phyloP scores from a whole-genome alignment of 2,329 filamentous ascomycete species.

The Graphilbum fragrans region DNA sequence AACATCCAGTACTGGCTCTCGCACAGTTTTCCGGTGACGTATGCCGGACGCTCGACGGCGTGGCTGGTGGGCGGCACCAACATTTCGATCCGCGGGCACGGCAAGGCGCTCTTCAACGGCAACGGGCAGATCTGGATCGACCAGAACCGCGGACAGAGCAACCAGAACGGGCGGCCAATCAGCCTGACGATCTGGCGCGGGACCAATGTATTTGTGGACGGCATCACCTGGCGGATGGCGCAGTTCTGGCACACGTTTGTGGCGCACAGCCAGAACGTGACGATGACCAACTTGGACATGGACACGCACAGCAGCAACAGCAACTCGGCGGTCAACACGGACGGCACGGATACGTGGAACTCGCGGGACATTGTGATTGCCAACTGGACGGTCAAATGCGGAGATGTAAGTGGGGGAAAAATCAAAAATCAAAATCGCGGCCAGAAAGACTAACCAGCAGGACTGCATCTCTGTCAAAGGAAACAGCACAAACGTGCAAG shows the following conservation, averaged over 20 bases:
- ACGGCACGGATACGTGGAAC: slow-evolving; percentile 38
- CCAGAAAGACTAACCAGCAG: no score
- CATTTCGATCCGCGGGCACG: slow-evolving; percentile 33
- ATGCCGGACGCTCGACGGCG: slow-evolving; percentile 35
- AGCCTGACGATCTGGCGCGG: slow-evolving; percentile 30
- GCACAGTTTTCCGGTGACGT: slow-evolving; percentile 30
- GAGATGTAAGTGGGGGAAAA: slow-evolving; percentile 24
- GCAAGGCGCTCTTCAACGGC: slow-evolving; percentile 31
- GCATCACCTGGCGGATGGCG: slow-evolving; percentile 28
- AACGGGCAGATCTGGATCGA: slow-evolving; percentile 34
- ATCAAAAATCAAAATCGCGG: no score
- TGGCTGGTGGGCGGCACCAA: slow-evolving; percentile 37
- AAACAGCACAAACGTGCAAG: slow-evolving; percentile 25
- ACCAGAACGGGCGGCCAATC: slow-evolving; percentile 31
- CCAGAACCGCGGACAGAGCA: slow-evolving; percentile 25
- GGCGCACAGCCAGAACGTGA: slow-evolving; percentile 34
- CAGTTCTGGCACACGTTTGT: slow-evolving; percentile 38
- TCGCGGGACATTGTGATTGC: slow-evolving; percentile 29
- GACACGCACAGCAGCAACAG: slow-evolving; percentile 30
- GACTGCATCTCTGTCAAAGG: slow-evolving; percentile 28
- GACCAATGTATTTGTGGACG: slow-evolving; percentile 31
- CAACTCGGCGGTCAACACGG: slow-evolving; percentile 35
- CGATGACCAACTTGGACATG: slow-evolving; percentile 40
- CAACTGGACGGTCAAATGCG: slow-evolving; percentile 31
- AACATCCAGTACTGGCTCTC: slow-evolving; percentile 35